Base-by-base conservation (phyloP, 768 basidiomycete species). In the Amanita rimosa region DNA sequence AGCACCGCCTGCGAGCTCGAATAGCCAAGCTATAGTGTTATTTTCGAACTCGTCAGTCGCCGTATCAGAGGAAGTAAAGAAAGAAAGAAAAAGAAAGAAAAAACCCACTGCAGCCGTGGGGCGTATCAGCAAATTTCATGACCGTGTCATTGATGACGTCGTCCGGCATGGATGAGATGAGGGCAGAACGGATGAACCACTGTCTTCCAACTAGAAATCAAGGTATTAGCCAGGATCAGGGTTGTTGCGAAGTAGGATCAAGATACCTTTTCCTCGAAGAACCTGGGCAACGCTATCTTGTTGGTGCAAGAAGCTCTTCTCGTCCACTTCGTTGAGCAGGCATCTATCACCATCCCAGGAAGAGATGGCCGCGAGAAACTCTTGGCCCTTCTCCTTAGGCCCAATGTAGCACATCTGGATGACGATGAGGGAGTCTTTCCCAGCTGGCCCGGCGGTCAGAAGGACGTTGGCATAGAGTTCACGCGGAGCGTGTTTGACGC, bases 261-360 rank as follows among this genome's bases (percentile, higher is more conserved):
- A 21, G 13, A 43, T 4, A 87, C 90, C 81, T 70, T 78, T 87
- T 51, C 85, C 91, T 53, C 87, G 81, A 48, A 96, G 66, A 6
- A 94, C 83, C 63, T 94, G 90, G 10, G 89, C 89, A 7, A 95
- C 83, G 51, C 89, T 92, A 57, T 92, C 85, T 64, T 95, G 93
- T 61, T 96, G 93, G 58, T 81, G 77, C 53, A 90, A 65, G 64
- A 93, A 94, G 43, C 79, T 85, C 64, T 94, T 87, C 65, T 94
- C 93, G 54, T 85, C 71, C 3, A 96, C 88, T 62, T 95, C 93
- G 55, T 93, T 92, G 44, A 96, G 71, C 46, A 94, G 63, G 57
- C 88, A 92, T 37, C 73, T 68, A 57, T 89, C 93, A 42, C 91
- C 91, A 39, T 86, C 82, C 93, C 93, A 96, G 27, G 83, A 83